Conservation (phyloP, 192 early-diverging fungal genomes). For the Dimargaris cristalligena region DNA sequence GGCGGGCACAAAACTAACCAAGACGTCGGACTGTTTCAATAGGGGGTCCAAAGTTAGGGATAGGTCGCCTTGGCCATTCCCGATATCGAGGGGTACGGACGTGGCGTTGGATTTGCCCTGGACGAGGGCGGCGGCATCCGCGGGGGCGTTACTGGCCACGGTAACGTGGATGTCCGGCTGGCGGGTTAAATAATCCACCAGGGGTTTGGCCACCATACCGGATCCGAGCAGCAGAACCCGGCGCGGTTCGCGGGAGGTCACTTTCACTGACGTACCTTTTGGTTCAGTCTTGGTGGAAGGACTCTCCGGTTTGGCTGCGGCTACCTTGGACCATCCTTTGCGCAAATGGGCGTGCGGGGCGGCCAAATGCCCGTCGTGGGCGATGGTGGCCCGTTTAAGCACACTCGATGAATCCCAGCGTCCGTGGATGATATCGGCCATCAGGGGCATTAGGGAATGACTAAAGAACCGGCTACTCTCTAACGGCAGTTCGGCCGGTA, state of each 20-base stretch:
- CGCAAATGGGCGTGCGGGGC: constrained; percentile 21
- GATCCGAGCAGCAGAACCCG: constrained; percentile 68
- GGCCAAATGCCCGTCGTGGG: constrained; percentile 46
- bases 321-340: background rate
- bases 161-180: constrained; percentile 38
- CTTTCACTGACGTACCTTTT: too few species aligned
- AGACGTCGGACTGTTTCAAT: constrained; percentile 63
- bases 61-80: constrained; percentile 21
- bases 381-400: constrained; percentile 58
- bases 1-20: constrained; percentile 81
- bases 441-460: constrained; percentile 52
- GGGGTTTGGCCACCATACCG: constrained; percentile 82
- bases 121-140: constrained; percentile 55
- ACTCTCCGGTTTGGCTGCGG: background rate
- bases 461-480: constrained; percentile 91
- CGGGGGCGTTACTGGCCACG: constrained; percentile 64
- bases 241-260: background rate
- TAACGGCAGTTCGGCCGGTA: constrained; percentile 89
- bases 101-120: constrained; percentile 37
- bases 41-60: constrained; percentile 31
- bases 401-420: constrained; percentile 48
- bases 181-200: constrained; percentile 71
- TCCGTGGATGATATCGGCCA: constrained; percentile 20
- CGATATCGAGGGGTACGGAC: constrained; percentile 54
- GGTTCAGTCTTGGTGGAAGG: too few species aligned